Base-by-base conservation (phyloP, 441 rosid species). In the Cnidoscolus chayamansa region DNA sequence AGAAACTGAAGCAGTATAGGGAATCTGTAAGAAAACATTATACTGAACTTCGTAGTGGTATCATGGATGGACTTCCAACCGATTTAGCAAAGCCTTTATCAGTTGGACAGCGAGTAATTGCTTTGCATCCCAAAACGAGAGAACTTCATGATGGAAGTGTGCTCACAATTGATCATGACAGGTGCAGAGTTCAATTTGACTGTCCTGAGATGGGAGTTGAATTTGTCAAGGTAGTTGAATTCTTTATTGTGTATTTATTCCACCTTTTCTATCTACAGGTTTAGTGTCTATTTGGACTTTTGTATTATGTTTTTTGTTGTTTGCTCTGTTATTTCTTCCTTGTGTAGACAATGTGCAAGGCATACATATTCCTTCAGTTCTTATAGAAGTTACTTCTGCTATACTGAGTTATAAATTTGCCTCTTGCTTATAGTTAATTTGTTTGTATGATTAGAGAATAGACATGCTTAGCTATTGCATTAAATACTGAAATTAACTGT, bases 61-160 rank as follows among this genome's bases (percentile, higher is more conserved):
- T 79, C 35, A 86, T 84, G 81, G 98, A 91, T 68, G 98, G 98
- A 76, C 96, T 94, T 81, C 93, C 97, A 64, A 89, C 92, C 35
- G 99, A 96, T 88, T 81, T 96, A 83, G 96, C 97, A 53, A 92
- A 86, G 47, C 98, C 99, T n/a, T 82, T 96, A 72, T 74, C 89
- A 25, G 98, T 96, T 80, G 99, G 97, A 70, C 97, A 94, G 79
- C 82, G 84, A 63, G 97, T 96, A 63, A 85, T 88, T 77, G 97
- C 97, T 63, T 74, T 94, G 79, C 97, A 96, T 86, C 98, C 98
- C 37, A 86, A 84, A 84, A 91, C 94, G 20, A 89, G 98, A 79
- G 94, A 90, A 86, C 81, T 91, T 77, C 83, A 84, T 80, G 95
- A 89, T 75, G 99, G 99, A 73, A 88, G 96, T 78, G 90, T 96